phyloP scores from a whole-genome alignment of 495 filamentous ascomycete species.

The Aspergillus kassunensis region DNA sequence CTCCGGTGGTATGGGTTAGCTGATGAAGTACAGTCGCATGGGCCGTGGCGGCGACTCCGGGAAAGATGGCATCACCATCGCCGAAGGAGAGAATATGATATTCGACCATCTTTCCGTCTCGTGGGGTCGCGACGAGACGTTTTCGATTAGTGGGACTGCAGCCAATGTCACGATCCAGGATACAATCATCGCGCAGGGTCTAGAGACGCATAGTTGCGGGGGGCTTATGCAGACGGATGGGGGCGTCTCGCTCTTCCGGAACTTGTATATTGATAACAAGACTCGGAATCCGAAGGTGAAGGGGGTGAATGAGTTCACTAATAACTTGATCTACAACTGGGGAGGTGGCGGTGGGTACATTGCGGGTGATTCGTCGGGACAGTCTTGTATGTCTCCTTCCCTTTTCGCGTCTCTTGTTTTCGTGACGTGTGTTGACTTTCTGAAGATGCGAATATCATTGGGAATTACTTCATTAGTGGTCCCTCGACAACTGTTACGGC shows the following conservation, averaged over 20 bases:
- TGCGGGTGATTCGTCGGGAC: constrained; percentile 12
- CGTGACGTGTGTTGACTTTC: no score
- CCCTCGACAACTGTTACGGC: constrained; percentile 17
- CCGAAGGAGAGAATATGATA: constrained; percentile 17
- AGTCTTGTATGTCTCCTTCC: constrained; percentile 10
- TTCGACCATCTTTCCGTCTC: constrained; percentile 20
- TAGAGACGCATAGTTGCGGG: constrained; percentile 18
- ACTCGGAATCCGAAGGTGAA: constrained; percentile 22
- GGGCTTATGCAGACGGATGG: constrained; percentile 18
- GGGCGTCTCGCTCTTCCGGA: constrained; percentile 16
- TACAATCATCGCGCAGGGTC: constrained; percentile 16
- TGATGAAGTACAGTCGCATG: constrained; percentile 14
- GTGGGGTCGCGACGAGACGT: constrained; percentile 20
- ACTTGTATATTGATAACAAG: constrained; percentile 22
- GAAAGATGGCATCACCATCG: constrained; percentile 18
- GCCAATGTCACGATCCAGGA: constrained; percentile 17
- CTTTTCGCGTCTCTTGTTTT: no score
- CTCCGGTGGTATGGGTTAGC: not conserved
- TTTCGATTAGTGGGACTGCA: constrained; percentile 15
- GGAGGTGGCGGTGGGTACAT: constrained; percentile 20
- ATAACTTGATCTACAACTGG: constrained; percentile 19
- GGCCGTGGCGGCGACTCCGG: constrained; percentile 12
- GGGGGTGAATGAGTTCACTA: constrained; percentile 20
- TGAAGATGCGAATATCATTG: constrained; percentile 14
- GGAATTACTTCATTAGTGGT: constrained; percentile 21